Conservation (phyloP, 352 stramenopile species). For the Phytophthora rubi region DNA sequence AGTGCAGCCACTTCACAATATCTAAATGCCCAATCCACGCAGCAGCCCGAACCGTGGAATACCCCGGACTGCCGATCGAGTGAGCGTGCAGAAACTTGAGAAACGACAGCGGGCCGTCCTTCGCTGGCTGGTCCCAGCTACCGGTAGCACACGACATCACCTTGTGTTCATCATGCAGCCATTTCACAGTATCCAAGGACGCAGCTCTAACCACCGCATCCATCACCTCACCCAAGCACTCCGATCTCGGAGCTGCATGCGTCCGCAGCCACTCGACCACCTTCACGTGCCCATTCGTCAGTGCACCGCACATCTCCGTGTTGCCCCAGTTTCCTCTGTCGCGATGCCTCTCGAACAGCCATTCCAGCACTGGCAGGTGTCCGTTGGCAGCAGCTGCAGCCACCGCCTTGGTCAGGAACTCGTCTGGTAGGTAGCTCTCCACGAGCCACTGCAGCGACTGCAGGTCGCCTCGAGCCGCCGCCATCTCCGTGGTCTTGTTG, state of each 20-base stretch:
- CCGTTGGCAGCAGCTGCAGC: conserved; percentile 18
- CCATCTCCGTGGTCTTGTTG: conserved; percentile 20
- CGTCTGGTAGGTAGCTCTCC: conserved; percentile 25
- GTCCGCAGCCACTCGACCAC: conserved; percentile 26
- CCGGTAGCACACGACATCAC: no score
- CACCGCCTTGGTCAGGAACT: conserved; percentile 33
- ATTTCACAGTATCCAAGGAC: conserved; percentile 21
- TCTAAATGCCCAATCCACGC: conserved; percentile 30
- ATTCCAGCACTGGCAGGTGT: conserved; percentile 31
- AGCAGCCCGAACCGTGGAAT: conserved; percentile 20
- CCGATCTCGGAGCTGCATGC: conserved; percentile 14
- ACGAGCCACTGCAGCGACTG: conserved; percentile 19
- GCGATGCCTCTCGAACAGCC: conserved; percentile 23
- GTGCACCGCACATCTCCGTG: conserved; percentile 27
- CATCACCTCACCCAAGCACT: conserved; percentile 26
- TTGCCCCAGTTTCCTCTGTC: conserved; percentile 31
- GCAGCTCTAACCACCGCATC: conserved; percentile 21
- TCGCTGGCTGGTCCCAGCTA: conserved; percentile 27
- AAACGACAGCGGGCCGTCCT: conserved; percentile 26
- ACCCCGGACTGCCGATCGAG: conserved; percentile 16
- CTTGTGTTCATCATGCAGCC: conserved; percentile 25
- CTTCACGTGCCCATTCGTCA: conserved; percentile 16
- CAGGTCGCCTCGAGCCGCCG: conserved; percentile 20
- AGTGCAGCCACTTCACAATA: conserved; percentile 31
- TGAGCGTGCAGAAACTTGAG: conserved; percentile 26